Evolutionary conservation across 1,284 basidiomycete species (phyloP), one percentile per base, ranked within the genome.

Genomic region (Bjerkandera adusta): DNA sequence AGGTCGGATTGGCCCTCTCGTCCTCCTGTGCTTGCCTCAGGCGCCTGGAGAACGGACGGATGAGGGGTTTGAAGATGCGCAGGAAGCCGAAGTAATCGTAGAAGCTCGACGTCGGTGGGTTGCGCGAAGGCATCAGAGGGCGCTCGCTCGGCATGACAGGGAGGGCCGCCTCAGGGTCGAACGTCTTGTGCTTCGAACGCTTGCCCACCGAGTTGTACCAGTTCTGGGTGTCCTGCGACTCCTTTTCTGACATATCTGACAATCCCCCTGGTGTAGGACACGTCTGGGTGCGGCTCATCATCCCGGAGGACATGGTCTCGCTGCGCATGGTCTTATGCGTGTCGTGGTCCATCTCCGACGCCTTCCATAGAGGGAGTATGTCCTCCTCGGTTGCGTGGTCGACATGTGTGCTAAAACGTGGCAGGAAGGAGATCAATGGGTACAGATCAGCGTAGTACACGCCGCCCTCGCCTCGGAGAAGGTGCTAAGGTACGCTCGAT

Each of bases 61-160:
- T 61, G 26, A 79, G 49, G 57, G 73, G 70, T 53, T 68, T 71
- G 69, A 84, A 74, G 52, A 83, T 60, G 41, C 75, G 68, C 32
- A 85, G 58, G 42, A 82, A 62, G 0, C 81, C 81, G 40, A 84
- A 68, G 51, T 76, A 81, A 57, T 84, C 79, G 57, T 68, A 75
- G 24, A 82, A 16, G 1, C 69, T 65, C 6, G 67, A 54, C 35
- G 58, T 50, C 1, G 80, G 81, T 1, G 81, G 80, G 60, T 76
- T 80, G 26, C 75, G 68, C 1, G 81, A 71, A 6, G 79, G 79
- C 46, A 63, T 69, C 41, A 83, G 66, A 2, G 73, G 72, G 13
- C 72, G 68, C 48, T 77, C 70, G 48, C 69, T 72, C 42, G 71
- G 63, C 24, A 81, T 66, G 10, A 67, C 61, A 6, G 80, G 75